Base-by-base conservation (phyloP, 176 grass and related monocot species). In the Chrysopogon serrulatus region DNA sequence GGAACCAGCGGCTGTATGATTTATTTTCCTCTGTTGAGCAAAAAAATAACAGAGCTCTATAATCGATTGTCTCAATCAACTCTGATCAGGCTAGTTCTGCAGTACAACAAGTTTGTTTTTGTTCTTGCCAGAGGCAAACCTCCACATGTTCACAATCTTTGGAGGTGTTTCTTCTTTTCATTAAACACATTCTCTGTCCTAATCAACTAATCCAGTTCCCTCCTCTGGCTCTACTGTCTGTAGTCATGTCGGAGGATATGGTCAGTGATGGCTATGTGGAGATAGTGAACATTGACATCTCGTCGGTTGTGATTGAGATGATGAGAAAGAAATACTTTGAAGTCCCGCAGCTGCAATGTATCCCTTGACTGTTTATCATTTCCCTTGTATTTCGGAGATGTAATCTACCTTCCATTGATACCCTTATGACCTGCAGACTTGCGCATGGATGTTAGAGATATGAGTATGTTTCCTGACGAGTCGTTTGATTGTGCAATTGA, bases 161-260 rank as follows among this genome's bases (percentile, higher is more conserved):
- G 53, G 23, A 24, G 53, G 53, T 57, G 53, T 24, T 57, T 57
- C n/a, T 60, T 60, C 9, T 60, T 60, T 60, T 60, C 57, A 12
- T 79, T 40, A 36, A 39, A 77, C 53, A 53, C 15, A 51, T 65
- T 43, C 4, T 41, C 3, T 32, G 64, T 76, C 70, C 8, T 86
- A 68, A 83, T 47, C 79, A 4, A 34, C 28, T 53, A 35, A 74
- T 53, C 2, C 19, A 56, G 19, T 66, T 43, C 77, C 36, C 77
- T 73, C 74, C 39, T 75, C 8, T 37, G 72, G 24, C 35, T 78
- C n/a, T 86, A 44, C 34, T 18, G 6, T 76, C 74, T 37, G 65
- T 41, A 99, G 96, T 99, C 69, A 94, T 99, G 93, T 99, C 96
- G 73, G 96, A 99, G 82, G 96, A 99, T 83, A 96, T 99, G 96